A percentile compares a stretch with the other conserved stretches of the same genome.
Evolutionary conservation across 176 grass and related monocot genomes (phyloP).

Genomic region (Chloris gayana): DNA sequence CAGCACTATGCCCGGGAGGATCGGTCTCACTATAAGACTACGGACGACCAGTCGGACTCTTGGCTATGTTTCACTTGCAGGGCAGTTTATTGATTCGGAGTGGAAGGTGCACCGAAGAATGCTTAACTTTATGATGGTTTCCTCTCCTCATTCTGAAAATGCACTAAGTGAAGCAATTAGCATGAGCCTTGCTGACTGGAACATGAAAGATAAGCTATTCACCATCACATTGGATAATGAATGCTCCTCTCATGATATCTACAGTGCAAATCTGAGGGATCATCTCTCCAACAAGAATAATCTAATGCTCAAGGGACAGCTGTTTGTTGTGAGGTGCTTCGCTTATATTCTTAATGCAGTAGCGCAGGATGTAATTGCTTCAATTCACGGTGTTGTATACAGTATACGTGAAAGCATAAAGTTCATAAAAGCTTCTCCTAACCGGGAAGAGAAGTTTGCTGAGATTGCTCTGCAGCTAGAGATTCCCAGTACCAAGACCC

Average conservation of each 20-base stretch:
- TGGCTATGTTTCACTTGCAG: conserved; percentile 75
- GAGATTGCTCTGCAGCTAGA: conserved; percentile 74
- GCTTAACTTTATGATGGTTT: conserved; percentile 96
- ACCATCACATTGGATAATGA: conserved; percentile 89
- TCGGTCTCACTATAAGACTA: conserved; percentile 75
- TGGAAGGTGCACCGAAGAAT: conserved; percentile 80
- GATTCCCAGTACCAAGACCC: conserved; percentile 68
- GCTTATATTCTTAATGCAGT: conserved; percentile 68
- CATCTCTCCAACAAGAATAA: conserved; percentile 81
- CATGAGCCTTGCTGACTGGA: conserved; percentile 64
- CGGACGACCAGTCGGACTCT: conserved; percentile 89
- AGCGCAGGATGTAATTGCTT: conserved; percentile 87
- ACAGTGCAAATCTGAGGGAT: conserved; percentile 88
- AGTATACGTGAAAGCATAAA: conserved; percentile 90
- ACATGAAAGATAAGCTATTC: conserved; percentile 85
- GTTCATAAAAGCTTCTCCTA: conserved; percentile 79
- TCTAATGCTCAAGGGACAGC: conserved; percentile 83
- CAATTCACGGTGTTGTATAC: conserved; percentile 84
- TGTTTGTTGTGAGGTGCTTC: conserved; percentile 92
- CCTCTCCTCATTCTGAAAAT: conserved; percentile 91
- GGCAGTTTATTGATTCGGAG: conserved; percentile 67
- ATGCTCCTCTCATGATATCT: conserved; percentile 91
- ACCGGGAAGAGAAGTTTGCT: conserved; percentile 72
- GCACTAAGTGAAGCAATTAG: conserved; percentile 82
- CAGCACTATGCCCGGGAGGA: conserved; percentile 62